Evolutionary conservation across 495 filamentous ascomycete genomes (phyloP).

Genomic region (Hypoxylon rickii): DNA sequence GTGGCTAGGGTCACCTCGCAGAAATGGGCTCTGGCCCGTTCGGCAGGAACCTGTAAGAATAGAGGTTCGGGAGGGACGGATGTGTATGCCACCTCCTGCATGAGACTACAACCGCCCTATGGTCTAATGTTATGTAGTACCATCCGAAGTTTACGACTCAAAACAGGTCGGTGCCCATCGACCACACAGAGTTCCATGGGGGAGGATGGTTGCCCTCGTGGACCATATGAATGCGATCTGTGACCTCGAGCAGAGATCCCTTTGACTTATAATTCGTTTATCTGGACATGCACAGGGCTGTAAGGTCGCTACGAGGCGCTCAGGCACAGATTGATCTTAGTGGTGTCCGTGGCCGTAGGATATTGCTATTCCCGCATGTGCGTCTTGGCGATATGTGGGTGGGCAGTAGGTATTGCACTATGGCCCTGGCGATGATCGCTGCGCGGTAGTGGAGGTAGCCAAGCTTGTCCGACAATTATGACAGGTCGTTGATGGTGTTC

Average conservation of each 20-base stretch:
- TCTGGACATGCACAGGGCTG: neutral
- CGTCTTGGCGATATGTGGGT: slow-evolving; percentile 24
- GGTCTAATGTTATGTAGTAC: no score
- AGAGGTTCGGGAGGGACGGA: slow-evolving; percentile 30
- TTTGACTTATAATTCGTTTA: no score
- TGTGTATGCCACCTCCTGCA: slow-evolving; percentile 21
- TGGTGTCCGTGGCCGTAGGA: neutral
- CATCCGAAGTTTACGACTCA: no score
- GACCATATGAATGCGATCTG: slow-evolving; percentile 25
- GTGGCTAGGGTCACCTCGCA: neutral
- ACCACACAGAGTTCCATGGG: no score
- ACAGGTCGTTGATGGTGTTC: slow-evolving; percentile 23
- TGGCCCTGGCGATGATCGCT: slow-evolving; percentile 27
- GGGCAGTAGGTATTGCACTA: slow-evolving; percentile 5
- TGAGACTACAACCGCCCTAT: no score
- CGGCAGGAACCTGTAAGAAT: slow-evolving; percentile 5
- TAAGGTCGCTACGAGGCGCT: slow-evolving; percentile 1
- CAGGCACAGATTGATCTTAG: slow-evolving; percentile 12
- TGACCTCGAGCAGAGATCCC: neutral
- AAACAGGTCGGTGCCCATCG: no score
- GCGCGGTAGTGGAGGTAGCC: slow-evolving; percentile 26
- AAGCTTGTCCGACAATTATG: slow-evolving; percentile 26
- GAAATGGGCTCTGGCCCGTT: slow-evolving; percentile 4
- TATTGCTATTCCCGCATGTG: slow-evolving; percentile 12
- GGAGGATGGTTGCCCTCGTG: slow-evolving; percentile 6